These are phyloP conservation scores for Psilocybe azurescens DNA, from an alignment of 768 basidiomycete genomes.

Conservation along the genomic window DNA sequence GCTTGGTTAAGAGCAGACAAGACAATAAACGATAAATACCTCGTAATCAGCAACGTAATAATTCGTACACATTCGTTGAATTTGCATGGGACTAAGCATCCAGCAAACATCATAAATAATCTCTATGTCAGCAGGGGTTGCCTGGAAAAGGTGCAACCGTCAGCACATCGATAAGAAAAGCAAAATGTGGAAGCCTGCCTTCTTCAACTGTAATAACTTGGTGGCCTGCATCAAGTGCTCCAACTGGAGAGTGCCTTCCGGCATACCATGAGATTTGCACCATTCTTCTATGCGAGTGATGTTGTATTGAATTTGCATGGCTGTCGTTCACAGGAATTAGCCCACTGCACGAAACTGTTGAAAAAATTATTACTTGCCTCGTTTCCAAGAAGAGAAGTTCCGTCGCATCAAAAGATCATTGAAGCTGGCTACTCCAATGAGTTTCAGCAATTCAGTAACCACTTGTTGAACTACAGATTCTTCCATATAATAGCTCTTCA, in stretches of 20 bases:
- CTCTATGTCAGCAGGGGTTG: slow-evolving; percentile 94
- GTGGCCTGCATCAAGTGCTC: slow-evolving; percentile 99
- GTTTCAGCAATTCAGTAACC: slow-evolving; percentile 90
- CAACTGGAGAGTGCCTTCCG: slow-evolving; percentile 94
- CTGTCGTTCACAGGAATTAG: slow-evolving; percentile 43
- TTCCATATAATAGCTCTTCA: slow-evolving; percentile 99
- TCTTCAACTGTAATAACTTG: slow-evolving; percentile 96
- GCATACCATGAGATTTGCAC: slow-evolving; percentile 99
- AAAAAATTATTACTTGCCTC: slow-evolving; percentile 62
- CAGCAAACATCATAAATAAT: slow-evolving; percentile 99
- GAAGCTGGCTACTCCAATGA: slow-evolving; percentile 96
- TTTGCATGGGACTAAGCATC: slow-evolving; percentile 99
- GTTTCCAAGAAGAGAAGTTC: slow-evolving; percentile 99
- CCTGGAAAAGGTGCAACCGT: slow-evolving; percentile 45
- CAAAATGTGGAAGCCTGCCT: slow-evolving; percentile 52
- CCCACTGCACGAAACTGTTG: not conserved
- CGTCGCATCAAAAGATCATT: slow-evolving; percentile 98
- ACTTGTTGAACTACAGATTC: slow-evolving; percentile 96
- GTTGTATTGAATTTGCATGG: slow-evolving; percentile 99
- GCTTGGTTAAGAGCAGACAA: slow-evolving; percentile 16
- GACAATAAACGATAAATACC: slow-evolving; percentile 44
- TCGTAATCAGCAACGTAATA: slow-evolving; percentile 99
- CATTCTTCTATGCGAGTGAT: slow-evolving; percentile 98
- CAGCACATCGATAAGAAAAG: not conserved
- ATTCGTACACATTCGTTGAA: slow-evolving; percentile 98